Evolutionary conservation across 805 yeast species (phyloP), one percentile per base, ranked within the genome.

Genomic region (Saccharomycopsis schoenii): DNA sequence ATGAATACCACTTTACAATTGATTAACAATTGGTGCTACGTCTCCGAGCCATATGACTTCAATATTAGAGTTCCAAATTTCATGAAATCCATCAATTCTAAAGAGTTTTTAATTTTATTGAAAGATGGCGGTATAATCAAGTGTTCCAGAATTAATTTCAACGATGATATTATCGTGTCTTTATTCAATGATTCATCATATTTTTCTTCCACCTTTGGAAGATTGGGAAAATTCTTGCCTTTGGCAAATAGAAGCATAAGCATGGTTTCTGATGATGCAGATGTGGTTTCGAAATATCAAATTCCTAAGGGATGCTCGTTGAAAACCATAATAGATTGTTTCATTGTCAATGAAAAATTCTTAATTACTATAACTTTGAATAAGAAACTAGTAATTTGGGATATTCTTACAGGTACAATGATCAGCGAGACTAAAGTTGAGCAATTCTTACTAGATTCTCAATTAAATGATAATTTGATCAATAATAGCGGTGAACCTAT

Each of bases 71-170:
- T 72, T 25, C 90, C 93, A 1, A 80, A 81, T 52, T 71, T 77
- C 21, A 66, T 87, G 63, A 74, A 77, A 57, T 70, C 85, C 0
- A 71, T 84, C 15, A 77, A 81, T 39, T 64, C 73, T 0, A 67
- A 68, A 2, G 76, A 79, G 55, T 68, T 83, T 9, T 69, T 90
- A 2, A 82, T 86, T 0, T 77, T 89, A 4, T 74, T 91, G 57
- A 77, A 78, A 54, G 96, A 92, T 72, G 97, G 97, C 29, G 89
- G 92, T 1, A 70, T 91, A 51, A 72, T 89, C 57, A 84, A 83
- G 55, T 74, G 87, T 61, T 67, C 68, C 36, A 71, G 69, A 64
- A 61, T 57, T 42, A 63, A 19, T 59, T 66, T 37, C 66, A 76
- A 43, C 55, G 66, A 8, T 21, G 61, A 19, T 64, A 72, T 11